These are phyloP conservation scores for Claviceps sp. DNA, from an alignment of 2,329 filamentous ascomycete genomes.

Conservation along the genomic window DNA sequence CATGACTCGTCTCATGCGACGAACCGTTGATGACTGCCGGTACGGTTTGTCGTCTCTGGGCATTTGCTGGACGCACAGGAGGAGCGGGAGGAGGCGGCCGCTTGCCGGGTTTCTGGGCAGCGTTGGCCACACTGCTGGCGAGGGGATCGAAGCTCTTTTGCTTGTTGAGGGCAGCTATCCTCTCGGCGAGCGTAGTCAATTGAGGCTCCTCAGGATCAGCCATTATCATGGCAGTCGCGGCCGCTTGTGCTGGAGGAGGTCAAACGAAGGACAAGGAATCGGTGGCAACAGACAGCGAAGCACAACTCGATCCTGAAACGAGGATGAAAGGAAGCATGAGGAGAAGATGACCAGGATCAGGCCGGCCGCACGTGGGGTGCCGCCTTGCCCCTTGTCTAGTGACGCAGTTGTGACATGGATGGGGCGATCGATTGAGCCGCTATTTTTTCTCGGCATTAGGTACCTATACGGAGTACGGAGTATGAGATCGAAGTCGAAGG, in stretches of 20 bases:
- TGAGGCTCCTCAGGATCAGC: slow-evolving; percentile 48
- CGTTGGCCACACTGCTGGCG: slow-evolving; percentile 11
- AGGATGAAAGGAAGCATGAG: background rate
- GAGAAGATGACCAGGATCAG: background rate
- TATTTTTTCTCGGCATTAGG: no score
- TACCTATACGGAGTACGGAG: no score
- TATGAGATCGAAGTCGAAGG: no score
- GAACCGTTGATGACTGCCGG: slow-evolving; percentile 11
- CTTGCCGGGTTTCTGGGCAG: slow-evolving; percentile 29
- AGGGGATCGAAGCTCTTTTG: slow-evolving; percentile 42
- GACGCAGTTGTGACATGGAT: no score
- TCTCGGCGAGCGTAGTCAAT: slow-evolving; percentile 46
- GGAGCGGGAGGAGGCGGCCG: slow-evolving; percentile 24
- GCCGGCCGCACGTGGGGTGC: no score
- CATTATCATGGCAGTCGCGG: slow-evolving; percentile 25
- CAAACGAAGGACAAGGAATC: background rate
- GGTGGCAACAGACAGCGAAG: background rate
- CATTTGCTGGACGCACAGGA: slow-evolving; percentile 26
- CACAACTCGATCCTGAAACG: background rate
- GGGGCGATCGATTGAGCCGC: no score
- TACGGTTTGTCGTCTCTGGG: slow-evolving; percentile 22
- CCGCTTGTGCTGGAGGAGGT: background rate
- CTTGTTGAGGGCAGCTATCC: slow-evolving; percentile 50
- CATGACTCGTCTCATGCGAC: slow-evolving; percentile 19
- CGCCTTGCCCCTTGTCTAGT: no score